Evolutionary conservation across 2,329 filamentous ascomycete species (phyloP).

Genomic region (Shiraia bambusicola): DNA sequence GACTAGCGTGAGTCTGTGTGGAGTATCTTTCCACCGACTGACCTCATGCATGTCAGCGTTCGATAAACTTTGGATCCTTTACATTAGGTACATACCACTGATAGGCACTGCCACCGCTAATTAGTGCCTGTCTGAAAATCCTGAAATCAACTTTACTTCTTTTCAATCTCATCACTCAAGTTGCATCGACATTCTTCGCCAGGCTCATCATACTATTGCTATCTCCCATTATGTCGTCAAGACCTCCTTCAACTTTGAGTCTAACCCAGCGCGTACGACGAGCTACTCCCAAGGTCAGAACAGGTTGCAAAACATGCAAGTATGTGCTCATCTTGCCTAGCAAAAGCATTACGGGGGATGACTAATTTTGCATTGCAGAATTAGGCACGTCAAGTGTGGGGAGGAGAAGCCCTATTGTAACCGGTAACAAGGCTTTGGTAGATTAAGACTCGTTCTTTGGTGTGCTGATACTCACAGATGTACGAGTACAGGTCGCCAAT

Average conservation of each 20-base stretch:
- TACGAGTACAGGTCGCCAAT: constrained; percentile 32
- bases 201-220: not conserved
- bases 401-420: constrained; percentile 21
- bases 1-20: too few relatives aligned
- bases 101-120: too few relatives aligned
- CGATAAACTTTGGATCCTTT: too few relatives aligned
- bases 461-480: constrained; percentile 22
- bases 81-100: too few relatives aligned
- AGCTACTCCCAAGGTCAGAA: constrained; percentile 24
- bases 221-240: constrained; percentile 5
- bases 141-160: too few relatives aligned
- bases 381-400: constrained; percentile 27
- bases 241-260: not conserved
- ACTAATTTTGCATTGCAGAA: constrained; percentile 10
- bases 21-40: too few relatives aligned
- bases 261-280: constrained; percentile 7
- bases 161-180: too few relatives aligned
- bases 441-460: not conserved
- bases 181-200: not conserved
- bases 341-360: not conserved
- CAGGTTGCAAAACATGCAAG: constrained; percentile 32
- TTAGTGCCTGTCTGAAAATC: too few relatives aligned
- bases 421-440: constrained; percentile 13
- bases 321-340: constrained; percentile 4
- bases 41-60: too few relatives aligned